These are phyloP conservation scores for Phaffomyces thermotolerans DNA, from an alignment of 805 yeast genomes.

Conservation along the genomic window DNA sequence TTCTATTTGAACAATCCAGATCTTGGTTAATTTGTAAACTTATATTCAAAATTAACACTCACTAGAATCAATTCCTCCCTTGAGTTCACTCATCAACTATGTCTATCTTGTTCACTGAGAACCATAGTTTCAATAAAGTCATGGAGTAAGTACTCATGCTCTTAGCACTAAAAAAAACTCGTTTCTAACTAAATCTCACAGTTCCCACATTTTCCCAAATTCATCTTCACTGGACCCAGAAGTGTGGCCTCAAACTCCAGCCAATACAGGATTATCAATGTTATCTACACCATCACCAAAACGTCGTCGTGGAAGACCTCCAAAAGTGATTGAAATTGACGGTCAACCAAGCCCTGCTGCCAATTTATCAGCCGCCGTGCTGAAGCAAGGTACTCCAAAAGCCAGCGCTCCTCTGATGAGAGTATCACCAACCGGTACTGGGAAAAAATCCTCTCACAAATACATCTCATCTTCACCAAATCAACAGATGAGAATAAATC, in stretches of 20 bases:
- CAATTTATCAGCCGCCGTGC: constrained; percentile 21
- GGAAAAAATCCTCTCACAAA: not conserved
- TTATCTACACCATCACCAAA: constrained; percentile 18
- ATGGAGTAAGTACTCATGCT: not conserved
- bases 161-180: too few relatives aligned
- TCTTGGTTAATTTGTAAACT: too few relatives aligned
- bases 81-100: not conserved
- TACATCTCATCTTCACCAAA: constrained; percentile 11
- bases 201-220: not conserved
- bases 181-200: not conserved
- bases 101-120: not conserved
- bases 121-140: not conserved
- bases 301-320: constrained; percentile 26
- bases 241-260: not conserved
- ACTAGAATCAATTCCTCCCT: too few relatives aligned
- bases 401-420: constrained; percentile 23
- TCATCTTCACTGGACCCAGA: not conserved
- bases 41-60: too few relatives aligned
- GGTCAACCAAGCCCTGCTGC: constrained; percentile 19
- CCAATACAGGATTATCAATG: not conserved
- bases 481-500: constrained; percentile 9
- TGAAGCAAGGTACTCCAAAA: constrained; percentile 24
- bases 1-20: too few relatives aligned
- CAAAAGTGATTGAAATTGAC: constrained; percentile 11
- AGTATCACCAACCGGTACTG: constrained; percentile 17